Evolutionary conservation across 1,284 basidiomycete species (phyloP), one percentile per base, ranked within the genome.

Genomic region (Pseudozyma sp.): DNA sequence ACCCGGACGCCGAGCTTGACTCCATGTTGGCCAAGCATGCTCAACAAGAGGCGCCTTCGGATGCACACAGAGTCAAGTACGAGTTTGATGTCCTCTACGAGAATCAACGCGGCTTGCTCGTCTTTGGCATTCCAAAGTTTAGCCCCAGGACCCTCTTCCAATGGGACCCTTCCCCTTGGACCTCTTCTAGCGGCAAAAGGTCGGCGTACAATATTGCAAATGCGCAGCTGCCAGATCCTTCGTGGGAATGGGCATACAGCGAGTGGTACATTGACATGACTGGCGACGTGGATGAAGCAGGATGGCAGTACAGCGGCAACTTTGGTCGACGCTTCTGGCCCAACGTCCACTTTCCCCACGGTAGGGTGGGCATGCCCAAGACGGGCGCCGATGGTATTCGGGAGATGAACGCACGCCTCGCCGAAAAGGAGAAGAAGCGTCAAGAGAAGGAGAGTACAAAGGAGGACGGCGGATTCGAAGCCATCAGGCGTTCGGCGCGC

Each of bases 231-330:
- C 82, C 82, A 2, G 81, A 84, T 65, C 76, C 80, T 5, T 77
- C 75, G 8, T 84, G 82, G 82, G 82, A 83, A 45, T 84, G 82
- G 82, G 81, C 81, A 17, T 79, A 84, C 39, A 65, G 64, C 13
- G 78, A 81, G 31, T 84, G 82, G 82, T 62, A 78, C 51, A 81
- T 84, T 61, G 82, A 84, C 67, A 84, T 84, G 82, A 78, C 78
- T 0, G 81, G 80, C 45, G 81, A 84, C 46, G 81, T 80, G 7
- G 82, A 84, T 44, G 81, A 84, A 60, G 76, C 79, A 4, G 82
- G 82, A 31, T 84, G 82, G 82, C 81, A 84, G 66, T 84, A 84
- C 59, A 75, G 75, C 42, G 74, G 78, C 54, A 75, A 75, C 49
- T 84, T 83, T 52, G 78, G 80, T 16, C 60, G 73, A 14, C 49